Base-by-base conservation (phyloP, 805 yeast genomes). In the Metschnikowia borealis region DNA sequence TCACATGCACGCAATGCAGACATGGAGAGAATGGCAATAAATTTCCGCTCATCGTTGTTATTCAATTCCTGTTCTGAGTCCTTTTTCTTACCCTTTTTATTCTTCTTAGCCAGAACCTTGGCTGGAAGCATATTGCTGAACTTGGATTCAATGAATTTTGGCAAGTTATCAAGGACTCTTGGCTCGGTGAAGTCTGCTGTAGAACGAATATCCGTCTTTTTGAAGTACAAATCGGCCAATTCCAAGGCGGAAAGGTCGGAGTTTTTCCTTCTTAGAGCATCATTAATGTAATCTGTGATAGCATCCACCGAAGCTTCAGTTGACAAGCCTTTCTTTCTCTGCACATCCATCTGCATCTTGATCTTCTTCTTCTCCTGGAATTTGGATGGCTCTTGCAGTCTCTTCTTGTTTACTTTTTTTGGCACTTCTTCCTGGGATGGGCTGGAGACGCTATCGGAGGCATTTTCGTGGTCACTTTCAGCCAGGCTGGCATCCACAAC, bases 1-100 rank as follows among this genome's bases (percentile, higher is more conserved):
- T 91, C 97, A 61, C 97, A 92, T 1, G 89, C 94, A 57, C 97
- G 77, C 21, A 89, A 71, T 10, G 96, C 94, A 0, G 96, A 88
- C 74, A 86, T 78, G 0, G 91, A 78, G 14, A 85, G 60, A 1
- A 84, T 67, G 14, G 84, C 66, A 55, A 82, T 63, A 67, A 77
- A 70, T 48, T 78, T 76, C 29, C 78, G 66, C 32, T 68, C 73
- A 15, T 50, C 52, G 15, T 53, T 59, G 23, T 55, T 55, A 39
- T 46, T 51, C 13, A 8, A 21, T 35, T 54, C 56, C 50, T 58
- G 55, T 23, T 53, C 50, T 37, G 68, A 56, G 64, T 74, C 62
- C 26, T 54, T 59, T 56, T 60, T 65, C 60, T 52, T 66, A 47
- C 53, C 56, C 56, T 50, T 59, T 40, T 60, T 57, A 47, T 68